phyloP scores from a whole-genome alignment of 495 filamentous ascomycete genomes.

The Niebla homalea region DNA sequence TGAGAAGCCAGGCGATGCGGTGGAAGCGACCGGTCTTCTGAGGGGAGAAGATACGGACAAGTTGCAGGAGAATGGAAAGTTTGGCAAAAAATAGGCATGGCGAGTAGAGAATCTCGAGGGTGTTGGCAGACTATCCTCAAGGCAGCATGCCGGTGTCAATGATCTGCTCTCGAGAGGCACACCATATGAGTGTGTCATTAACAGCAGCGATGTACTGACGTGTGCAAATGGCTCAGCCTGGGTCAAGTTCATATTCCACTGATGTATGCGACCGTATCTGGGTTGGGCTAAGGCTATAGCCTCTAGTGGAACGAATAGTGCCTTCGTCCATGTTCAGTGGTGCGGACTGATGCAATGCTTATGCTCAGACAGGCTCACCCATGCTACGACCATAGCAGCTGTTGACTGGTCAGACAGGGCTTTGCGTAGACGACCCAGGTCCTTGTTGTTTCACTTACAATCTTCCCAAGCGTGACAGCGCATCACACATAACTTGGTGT shows the following conservation, averaged over 20 bases:
- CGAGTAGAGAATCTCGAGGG: background rate
- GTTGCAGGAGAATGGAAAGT: constrained; percentile 8
- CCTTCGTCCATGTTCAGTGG: background rate
- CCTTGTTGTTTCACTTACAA: constrained; percentile 17
- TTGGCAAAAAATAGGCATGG: constrained; percentile 4
- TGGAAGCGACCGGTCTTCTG: background rate
- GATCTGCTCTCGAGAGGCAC: no score
- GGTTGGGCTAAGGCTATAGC: no score
- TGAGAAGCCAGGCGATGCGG: constrained; percentile 1
- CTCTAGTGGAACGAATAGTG: background rate
- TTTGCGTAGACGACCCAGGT: no score
- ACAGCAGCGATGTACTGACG: constrained; percentile 2
- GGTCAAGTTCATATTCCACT: constrained; percentile 18
- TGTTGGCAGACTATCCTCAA: background rate
- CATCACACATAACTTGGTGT: constrained; percentile 25
- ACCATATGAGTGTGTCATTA: background rate
- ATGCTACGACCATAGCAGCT: constrained; percentile 23
- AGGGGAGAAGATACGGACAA: constrained; percentile 5
- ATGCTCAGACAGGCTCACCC: constrained; percentile 16
- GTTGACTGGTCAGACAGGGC: background rate
- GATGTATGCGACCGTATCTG: constrained; percentile 19
- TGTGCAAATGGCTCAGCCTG: constrained; percentile 12
- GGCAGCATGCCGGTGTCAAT: background rate
- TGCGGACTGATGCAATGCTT: no score
- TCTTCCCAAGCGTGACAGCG: constrained; percentile 28